These are phyloP conservation scores for Rhododendron kiyosumense DNA, from an alignment of 148 eudicot genomes.

Conservation along the genomic window DNA sequence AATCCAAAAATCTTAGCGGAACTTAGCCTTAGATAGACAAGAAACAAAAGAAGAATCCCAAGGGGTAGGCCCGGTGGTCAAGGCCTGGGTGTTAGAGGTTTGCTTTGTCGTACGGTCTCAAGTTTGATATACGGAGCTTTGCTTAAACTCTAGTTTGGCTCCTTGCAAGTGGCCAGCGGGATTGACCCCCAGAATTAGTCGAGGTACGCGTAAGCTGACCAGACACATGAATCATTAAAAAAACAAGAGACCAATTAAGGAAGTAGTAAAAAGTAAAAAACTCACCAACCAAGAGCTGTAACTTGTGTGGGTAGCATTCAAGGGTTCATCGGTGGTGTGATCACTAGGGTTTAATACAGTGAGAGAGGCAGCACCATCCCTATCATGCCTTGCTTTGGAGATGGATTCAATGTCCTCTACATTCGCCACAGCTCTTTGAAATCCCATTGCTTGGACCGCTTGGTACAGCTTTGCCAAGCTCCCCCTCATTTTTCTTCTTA, in stretches of 20 bases:
- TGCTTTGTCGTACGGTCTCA: background rate
- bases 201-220: background rate
- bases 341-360: background rate
- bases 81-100: background rate
- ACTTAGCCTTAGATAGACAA: no score
- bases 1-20: no score
- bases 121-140: background rate
- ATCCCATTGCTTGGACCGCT: constrained; percentile 26
- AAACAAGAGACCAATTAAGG: background rate
- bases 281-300: constrained; percentile 26
- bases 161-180: background rate
- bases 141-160: background rate
- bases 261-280: background rate
- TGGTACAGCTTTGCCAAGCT: constrained; percentile 24
- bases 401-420: constrained; percentile 7
- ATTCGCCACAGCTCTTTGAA: constrained; percentile 14
- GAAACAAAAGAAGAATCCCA: no score
- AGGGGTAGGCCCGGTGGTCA: background rate
- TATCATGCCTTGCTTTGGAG: constrained; percentile 23
- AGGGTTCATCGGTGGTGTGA: background rate
- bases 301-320: background rate
- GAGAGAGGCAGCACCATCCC: background rate
- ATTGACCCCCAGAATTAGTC: background rate
- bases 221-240: background rate
- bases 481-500: constrained; percentile 21